Percentiles rank a stretch among this genome's conserved stretches.
Evolutionary conservation across 345 rosid species (phyloP).

Genomic region (Turnera subulata): DNA sequence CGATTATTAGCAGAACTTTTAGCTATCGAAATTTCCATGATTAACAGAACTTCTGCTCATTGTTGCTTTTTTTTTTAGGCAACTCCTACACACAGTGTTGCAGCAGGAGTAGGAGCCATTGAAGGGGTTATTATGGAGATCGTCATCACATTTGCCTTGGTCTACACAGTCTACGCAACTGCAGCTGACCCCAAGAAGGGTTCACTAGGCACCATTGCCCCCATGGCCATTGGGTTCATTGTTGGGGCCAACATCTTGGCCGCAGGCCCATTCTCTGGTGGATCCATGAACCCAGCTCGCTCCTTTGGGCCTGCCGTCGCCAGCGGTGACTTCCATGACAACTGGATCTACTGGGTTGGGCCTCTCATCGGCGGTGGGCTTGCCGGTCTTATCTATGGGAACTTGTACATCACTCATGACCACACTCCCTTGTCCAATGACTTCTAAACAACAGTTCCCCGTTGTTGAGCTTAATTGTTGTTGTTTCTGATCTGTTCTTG

Average conservation of each 20-base stretch:
- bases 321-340: conserved; percentile 75
- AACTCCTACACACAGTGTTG: conserved; percentile 68
- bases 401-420: conserved; percentile 57
- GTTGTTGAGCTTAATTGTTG: background rate
- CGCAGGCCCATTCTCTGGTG: conserved; percentile 95
- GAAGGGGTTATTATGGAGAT: conserved; percentile 95
- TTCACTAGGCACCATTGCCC: conserved; percentile 79
- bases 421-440: conserved; percentile 53
- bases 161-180: conserved; percentile 90
- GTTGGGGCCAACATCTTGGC: conserved; percentile 96
- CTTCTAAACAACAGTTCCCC: conserved; percentile 22
- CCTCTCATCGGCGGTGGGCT: conserved; percentile 86
- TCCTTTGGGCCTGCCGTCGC: conserved; percentile 93
- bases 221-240: conserved; percentile 86
- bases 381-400: conserved; percentile 70
- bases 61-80: conserved; percentile 34
- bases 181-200: conserved; percentile 98
- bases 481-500: conserved; percentile 4
- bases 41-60: no score
- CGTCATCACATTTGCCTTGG: conserved; percentile 78
- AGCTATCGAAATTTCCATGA: no score
- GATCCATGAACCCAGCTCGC: conserved; percentile 97
- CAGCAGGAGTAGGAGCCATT: conserved; percentile 65
- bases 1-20: no score
- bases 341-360: conserved; percentile 93